phyloP scores from a whole-genome alignment of 257 asterid genomes.

The Solanum ahanhuiri region DNA sequence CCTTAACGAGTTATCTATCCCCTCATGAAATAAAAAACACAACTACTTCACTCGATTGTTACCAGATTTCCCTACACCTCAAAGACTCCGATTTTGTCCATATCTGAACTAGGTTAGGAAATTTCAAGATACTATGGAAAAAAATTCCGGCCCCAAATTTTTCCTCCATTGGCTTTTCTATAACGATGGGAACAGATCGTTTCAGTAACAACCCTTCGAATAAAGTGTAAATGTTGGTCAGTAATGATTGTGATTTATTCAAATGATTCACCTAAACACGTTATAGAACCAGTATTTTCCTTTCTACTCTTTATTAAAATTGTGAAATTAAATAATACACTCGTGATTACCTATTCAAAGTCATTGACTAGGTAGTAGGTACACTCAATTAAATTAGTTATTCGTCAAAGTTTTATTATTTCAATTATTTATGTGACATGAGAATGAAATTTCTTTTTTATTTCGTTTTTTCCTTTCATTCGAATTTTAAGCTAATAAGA shows the following conservation, averaged over 20 bases:
- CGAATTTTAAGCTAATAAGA: neutral
- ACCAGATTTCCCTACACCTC: too few species aligned
- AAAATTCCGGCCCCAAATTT: accelerated
- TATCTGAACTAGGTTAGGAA: too few species aligned
- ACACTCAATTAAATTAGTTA: neutral
- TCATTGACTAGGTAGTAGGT: neutral
- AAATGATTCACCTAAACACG: neutral
- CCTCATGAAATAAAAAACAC: too few species aligned
- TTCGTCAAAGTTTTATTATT: neutral
- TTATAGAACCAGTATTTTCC: neutral
- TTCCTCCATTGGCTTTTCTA: accelerated
- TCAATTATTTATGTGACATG: neutral
- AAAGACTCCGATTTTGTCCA: too few species aligned
- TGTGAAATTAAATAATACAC: neutral
- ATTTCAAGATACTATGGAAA: too few species aligned
- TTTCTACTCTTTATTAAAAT: neutral
- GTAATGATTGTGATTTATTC: neutral
- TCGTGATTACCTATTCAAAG: neutral
- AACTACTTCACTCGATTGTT: too few species aligned
- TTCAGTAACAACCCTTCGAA: neutral
- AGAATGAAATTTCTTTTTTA: neutral
- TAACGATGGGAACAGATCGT: too few species aligned
- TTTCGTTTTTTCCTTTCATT: neutral
- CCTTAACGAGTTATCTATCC: too few species aligned
- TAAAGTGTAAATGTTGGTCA: neutral